Evolutionary conservation across 2,329 filamentous ascomycete species (phyloP).

Genomic region (Parastagonospora avenae): DNA sequence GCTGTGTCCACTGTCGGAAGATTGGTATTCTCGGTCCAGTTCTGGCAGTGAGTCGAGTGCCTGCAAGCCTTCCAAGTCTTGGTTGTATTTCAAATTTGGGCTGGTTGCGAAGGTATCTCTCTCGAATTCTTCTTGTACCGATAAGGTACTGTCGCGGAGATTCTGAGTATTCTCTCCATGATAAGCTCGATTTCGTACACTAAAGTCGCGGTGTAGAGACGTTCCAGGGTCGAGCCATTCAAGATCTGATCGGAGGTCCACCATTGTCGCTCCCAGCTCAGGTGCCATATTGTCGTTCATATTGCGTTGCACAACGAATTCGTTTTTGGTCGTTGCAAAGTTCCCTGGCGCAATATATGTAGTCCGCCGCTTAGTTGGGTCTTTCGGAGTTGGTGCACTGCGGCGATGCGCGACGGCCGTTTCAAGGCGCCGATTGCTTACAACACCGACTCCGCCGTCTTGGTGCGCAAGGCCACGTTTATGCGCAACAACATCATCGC

Average conservation of each 20-base stretch:
- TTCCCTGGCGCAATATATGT: not conserved
- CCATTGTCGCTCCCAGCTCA: not conserved
- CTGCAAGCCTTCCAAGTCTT: not conserved
- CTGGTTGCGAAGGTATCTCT: not conserved
- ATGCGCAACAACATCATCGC: not conserved
- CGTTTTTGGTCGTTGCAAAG: not conserved
- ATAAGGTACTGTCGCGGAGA: not conserved
- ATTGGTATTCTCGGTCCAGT: not conserved
- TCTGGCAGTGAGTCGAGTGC: not conserved
- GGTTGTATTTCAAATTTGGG: not conserved
- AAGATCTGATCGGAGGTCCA: not conserved
- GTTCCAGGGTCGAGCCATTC: not conserved
- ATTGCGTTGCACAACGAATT: not conserved
- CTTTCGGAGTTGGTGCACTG: slow-evolving; percentile 3
- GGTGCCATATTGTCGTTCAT: not conserved
- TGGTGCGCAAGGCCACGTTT: not conserved
- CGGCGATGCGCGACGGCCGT: slow-evolving; percentile 1
- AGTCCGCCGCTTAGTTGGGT: slow-evolving; percentile 3
- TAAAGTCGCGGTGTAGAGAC: not conserved
- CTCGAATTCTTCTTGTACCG: not conserved
- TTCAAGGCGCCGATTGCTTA: not conserved
- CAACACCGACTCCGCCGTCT: not conserved
- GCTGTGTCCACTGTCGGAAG: slow-evolving; percentile 1
- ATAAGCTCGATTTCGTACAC: not conserved
- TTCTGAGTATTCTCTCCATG: not conserved